phyloP scores from a whole-genome alignment of 2,329 filamentous ascomycete species.

The Xylariales sp. region DNA sequence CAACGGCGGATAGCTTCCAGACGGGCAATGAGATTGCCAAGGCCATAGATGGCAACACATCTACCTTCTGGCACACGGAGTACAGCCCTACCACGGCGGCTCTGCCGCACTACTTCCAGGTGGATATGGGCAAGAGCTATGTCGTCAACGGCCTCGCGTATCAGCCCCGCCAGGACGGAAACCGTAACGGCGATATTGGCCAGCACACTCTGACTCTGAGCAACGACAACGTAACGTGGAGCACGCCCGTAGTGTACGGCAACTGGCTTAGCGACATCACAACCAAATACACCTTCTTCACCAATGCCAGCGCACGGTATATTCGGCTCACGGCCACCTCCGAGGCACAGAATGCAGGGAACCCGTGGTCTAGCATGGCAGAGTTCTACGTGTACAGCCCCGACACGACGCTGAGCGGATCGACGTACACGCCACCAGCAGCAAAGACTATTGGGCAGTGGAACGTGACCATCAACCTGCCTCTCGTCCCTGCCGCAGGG shows the following conservation, averaged over 20 bases:
- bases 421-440: conserved; percentile 11
- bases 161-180: conserved; percentile 22
- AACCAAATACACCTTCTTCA: conserved; percentile 27
- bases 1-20: conserved; percentile 21
- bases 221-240: conserved; percentile 20
- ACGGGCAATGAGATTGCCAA: conserved; percentile 21
- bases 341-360: conserved; percentile 19
- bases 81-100: conserved; percentile 12
- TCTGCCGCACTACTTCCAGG: conserved; percentile 23
- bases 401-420: conserved; percentile 11
- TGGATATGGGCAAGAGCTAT: conserved; percentile 21
- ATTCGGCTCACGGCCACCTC: conserved; percentile 23
- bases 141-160: conserved; percentile 25
- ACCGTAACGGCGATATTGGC: conserved; percentile 21
- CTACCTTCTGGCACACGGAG: conserved; percentile 24
- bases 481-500: conserved; percentile 28
- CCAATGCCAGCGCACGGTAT: conserved; percentile 21
- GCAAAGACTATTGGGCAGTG: conserved; percentile 22
- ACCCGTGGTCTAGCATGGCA: conserved; percentile 25
- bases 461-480: conserved; percentile 29
- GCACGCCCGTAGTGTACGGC: conserved; percentile 20
- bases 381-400: conserved; percentile 26
- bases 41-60: conserved; percentile 22
- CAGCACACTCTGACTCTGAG: conserved; percentile 24
- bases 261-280: conserved; percentile 22